These are phyloP conservation scores for Leccinum subgranulosum DNA, from an alignment of 768 basidiomycete species.

Conservation along the genomic window DNA sequence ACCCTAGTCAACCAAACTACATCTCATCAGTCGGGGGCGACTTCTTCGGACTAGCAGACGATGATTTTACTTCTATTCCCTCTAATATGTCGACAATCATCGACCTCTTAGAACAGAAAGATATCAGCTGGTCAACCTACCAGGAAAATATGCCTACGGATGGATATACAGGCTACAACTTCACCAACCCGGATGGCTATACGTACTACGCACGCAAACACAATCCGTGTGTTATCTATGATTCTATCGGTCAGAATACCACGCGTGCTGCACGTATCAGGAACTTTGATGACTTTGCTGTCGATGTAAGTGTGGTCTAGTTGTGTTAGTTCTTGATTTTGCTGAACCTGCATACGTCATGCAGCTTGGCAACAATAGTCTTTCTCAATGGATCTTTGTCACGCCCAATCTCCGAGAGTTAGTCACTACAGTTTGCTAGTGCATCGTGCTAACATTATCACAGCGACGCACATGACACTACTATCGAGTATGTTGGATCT, in stretches of 20 bases:
- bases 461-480: slow-evolving; percentile 62
- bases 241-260: slow-evolving; percentile 44
- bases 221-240: slow-evolving; percentile 49
- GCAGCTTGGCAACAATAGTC: slow-evolving; percentile 34
- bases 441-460: slow-evolving; percentile 9
- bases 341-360: background rate
- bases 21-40: slow-evolving; percentile 47
- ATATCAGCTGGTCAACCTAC: slow-evolving; percentile 59
- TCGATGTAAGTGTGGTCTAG: slow-evolving; percentile 37
- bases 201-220: slow-evolving; percentile 57
- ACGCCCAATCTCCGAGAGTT: slow-evolving; percentile 53
- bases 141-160: slow-evolving; percentile 57
- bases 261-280: slow-evolving; percentile 44
- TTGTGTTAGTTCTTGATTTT: background rate
- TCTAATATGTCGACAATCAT: slow-evolving; percentile 54
- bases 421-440: background rate
- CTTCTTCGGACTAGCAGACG: slow-evolving; percentile 48
- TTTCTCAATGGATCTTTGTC: slow-evolving; percentile 61
- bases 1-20: slow-evolving; percentile 65
- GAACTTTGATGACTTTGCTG: slow-evolving; percentile 62
- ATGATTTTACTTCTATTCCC: slow-evolving; percentile 34
- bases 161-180: slow-evolving; percentile 43
- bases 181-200: slow-evolving; percentile 33
- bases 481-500: slow-evolving; percentile 40
- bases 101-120: slow-evolving; percentile 56